Evolutionary conservation across 2,329 filamentous ascomycete genomes (phyloP).

Genomic region (Pezicula neosporulosa): DNA sequence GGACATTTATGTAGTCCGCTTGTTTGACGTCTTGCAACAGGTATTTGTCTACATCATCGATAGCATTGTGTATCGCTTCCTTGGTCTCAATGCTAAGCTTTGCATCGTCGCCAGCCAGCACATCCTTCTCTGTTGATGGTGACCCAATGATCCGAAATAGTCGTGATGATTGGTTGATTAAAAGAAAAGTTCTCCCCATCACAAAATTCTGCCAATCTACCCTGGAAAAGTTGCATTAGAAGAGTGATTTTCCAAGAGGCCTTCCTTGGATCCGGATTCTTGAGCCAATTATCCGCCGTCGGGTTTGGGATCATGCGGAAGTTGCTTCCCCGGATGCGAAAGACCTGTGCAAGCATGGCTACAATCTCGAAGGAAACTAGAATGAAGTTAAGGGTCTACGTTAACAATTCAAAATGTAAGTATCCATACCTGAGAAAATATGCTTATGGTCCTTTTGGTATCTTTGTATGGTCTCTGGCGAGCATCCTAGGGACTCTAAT

Average conservation of each 20-base stretch:
- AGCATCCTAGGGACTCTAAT: constrained; percentile 50
- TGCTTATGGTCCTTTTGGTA: constrained; percentile 29
- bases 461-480: constrained; percentile 45
- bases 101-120: not conserved
- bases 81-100: constrained; percentile 16
- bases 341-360: constrained; percentile 51
- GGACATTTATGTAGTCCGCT: constrained; percentile 16
- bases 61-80: constrained; percentile 24
- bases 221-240: constrained; percentile 26
- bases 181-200: constrained; percentile 3
- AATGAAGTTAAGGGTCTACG: not conserved
- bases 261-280: constrained; percentile 17
- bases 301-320: constrained; percentile 56
- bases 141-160: constrained; percentile 20
- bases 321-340: constrained; percentile 45
- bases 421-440: constrained; percentile 23
- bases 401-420: too few relatives aligned
- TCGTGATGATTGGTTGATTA: constrained; percentile 6
- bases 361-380: constrained; percentile 54
- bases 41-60: constrained; percentile 19
- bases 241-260: constrained; percentile 24
- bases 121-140: constrained; percentile 1
- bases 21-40: constrained; percentile 15
- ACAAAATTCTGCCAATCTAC: constrained; percentile 13
- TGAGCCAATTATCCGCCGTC: constrained; percentile 51